Conservation (phyloP, 768 basidiomycete species). For the Mycena epipterygia region DNA sequence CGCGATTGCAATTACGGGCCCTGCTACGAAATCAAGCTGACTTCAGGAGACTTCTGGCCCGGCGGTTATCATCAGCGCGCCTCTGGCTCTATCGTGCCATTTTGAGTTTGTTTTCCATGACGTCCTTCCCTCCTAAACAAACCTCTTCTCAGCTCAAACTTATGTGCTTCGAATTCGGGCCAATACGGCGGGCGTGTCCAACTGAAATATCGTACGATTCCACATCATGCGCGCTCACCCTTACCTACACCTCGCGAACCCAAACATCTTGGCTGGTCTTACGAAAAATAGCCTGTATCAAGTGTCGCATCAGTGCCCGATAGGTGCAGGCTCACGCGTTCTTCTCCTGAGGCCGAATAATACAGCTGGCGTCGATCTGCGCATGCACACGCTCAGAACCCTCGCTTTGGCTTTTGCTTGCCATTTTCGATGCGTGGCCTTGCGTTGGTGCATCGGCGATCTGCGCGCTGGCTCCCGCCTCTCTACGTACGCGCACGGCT, state of each 20-base stretch:
- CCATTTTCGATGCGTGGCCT: not conserved
- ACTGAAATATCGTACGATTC: slow-evolving; percentile 10
- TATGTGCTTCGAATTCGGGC: slow-evolving; percentile 7
- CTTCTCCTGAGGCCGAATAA: not conserved
- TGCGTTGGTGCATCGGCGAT: slow-evolving; percentile 17
- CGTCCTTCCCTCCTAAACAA: not conserved
- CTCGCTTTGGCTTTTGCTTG: not conserved
- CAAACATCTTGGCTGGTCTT: not conserved
- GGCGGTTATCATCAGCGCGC: not conserved
- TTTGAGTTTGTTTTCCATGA: slow-evolving; percentile 4
- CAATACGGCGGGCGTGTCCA: slow-evolving; percentile 9
- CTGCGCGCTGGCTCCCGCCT: not conserved
- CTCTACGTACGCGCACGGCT: slow-evolving; percentile 4
- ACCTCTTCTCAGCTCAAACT: not conserved
- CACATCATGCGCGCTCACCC: not conserved
- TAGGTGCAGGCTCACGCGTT: slow-evolving; percentile 9
- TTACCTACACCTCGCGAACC: not conserved
- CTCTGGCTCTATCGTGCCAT: not conserved
- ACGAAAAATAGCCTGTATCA: not conserved
- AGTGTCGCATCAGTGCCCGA: slow-evolving; percentile 15
- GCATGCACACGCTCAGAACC: not conserved
- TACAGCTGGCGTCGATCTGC: not conserved
- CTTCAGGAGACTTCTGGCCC: slow-evolving; percentile 10
- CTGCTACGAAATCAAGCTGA: no score
- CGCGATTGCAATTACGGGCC: not conserved